Conservation (phyloP, 1,284 basidiomycete genomes). For the Cryptococcus wingfieldii region DNA sequence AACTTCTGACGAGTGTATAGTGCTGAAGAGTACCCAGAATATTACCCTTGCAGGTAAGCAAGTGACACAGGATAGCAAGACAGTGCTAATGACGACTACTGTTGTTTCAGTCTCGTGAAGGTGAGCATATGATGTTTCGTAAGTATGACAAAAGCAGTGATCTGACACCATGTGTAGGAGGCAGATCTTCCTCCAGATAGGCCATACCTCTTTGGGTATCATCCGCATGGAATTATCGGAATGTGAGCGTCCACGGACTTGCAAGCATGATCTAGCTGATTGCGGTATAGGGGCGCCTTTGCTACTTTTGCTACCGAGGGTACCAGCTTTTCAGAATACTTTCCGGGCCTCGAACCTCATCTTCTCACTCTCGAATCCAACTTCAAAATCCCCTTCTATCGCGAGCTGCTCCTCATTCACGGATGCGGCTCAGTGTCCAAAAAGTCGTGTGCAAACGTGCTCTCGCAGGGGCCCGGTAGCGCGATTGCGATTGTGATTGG, state of each 20-base stretch:
- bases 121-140: constrained; percentile 5
- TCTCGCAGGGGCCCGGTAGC: constrained; percentile 62
- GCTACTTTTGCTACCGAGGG: constrained; percentile 93
- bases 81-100: neutral
- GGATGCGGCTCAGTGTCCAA: constrained; percentile 92
- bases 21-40: constrained; percentile 53
- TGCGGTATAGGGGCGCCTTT: constrained; percentile 69
- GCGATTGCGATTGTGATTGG: constrained; percentile 95
- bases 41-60: constrained; percentile 64
- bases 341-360: constrained; percentile 88
- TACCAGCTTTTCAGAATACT: constrained; percentile 83
- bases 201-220: constrained; percentile 94
- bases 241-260: constrained; percentile 58
- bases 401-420: constrained; percentile 78
- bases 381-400: constrained; percentile 88
- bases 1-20: neutral
- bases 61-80: constrained; percentile 1
- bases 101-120: constrained; percentile 30
- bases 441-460: constrained; percentile 80
- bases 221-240: constrained; percentile 93
- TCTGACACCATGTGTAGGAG: constrained; percentile 54
- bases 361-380: constrained; percentile 78
- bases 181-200: constrained; percentile 83
- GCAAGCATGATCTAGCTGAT: neutral
- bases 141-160: neutral